phyloP scores from a whole-genome alignment of 225 moss, liverwort and hornwort species.

The Polytrichum commune region DNA sequence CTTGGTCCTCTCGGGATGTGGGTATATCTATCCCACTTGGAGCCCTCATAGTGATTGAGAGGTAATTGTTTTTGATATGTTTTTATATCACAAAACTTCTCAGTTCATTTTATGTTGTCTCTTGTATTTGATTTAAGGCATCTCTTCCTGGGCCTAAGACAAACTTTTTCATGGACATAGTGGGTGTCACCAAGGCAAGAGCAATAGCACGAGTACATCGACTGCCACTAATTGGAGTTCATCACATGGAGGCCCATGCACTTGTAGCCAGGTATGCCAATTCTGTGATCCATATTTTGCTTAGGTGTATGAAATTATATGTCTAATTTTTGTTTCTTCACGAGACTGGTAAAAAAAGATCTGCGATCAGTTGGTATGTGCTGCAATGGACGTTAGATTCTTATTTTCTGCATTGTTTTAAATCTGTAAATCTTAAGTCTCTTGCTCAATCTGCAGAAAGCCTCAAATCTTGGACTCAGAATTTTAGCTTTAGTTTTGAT shows the following conservation, averaged over 20 bases:
- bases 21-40: too few species aligned
- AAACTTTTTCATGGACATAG: slow-evolving; percentile 32
- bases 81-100: background rate
- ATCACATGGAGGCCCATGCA: slow-evolving; percentile 99
- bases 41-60: too few species aligned
- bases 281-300: slow-evolving; percentile 6
- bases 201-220: slow-evolving; percentile 76
- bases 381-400: too few species aligned
- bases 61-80: too few species aligned
- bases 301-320: too few species aligned
- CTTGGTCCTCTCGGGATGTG: too few species aligned
- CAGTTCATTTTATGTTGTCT: background rate
- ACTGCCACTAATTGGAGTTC: slow-evolving; percentile 78
- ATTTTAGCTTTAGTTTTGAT: background rate
- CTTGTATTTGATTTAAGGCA: background rate
- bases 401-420: background rate
- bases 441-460: background rate
- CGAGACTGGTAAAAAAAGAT: too few species aligned
- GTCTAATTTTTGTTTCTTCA: too few species aligned
- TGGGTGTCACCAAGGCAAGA: slow-evolving; percentile 96
- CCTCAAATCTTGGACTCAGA: background rate
- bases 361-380: too few species aligned
- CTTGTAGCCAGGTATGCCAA: slow-evolving; percentile 74
- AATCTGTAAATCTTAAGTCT: background rate
- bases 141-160: background rate